A percentile compares a stretch with the other conserved stretches of the same genome.
phyloP scores from a whole-genome alignment of 1,284 basidiomycete genomes.

The Filobasidium uniguttulatum region DNA sequence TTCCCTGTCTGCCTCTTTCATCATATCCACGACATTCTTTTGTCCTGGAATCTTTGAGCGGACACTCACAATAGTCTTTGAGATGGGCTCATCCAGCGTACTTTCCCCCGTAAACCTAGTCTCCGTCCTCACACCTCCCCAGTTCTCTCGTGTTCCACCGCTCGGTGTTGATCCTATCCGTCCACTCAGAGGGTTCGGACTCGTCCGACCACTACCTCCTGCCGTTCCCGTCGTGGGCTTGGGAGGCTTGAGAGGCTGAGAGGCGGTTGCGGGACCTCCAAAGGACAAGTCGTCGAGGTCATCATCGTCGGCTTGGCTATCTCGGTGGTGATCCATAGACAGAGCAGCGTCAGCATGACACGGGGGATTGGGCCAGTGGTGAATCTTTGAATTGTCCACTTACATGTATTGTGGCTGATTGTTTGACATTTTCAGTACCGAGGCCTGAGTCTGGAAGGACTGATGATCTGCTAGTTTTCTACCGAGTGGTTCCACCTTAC shows the following conservation, averaged over 20 bases:
- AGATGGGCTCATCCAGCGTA: conserved; percentile 82
- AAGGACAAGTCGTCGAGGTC: conserved; percentile 36
- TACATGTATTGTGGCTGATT: conserved; percentile 10
- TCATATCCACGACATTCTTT: not conserved
- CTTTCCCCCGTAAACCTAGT: conserved; percentile 60
- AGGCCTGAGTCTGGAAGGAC: no score
- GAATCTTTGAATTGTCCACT: not conserved
- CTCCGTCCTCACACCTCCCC: conserved; percentile 69
- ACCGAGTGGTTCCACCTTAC: no score
- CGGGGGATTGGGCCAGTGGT: not conserved
- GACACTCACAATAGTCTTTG: conserved; percentile 64
- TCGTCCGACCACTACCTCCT: conserved; percentile 25
- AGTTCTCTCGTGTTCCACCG: conserved; percentile 21
- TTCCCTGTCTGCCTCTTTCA: not conserved
- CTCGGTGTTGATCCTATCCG: conserved; percentile 50
- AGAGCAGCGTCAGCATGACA: not conserved
- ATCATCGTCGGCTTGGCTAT: conserved; percentile 37
- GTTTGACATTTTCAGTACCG: no score
- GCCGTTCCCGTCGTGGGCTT: conserved; percentile 15
- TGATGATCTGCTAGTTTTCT: no score
- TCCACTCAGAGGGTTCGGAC: conserved; percentile 45
- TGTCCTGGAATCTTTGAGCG: not conserved
- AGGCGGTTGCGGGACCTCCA: conserved; percentile 9
- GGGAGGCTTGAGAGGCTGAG: conserved; percentile 22
- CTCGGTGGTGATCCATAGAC: no score